These are phyloP conservation scores for Citrus australasica DNA, from an alignment of 345 rosid genomes.

Conservation along the genomic window DNA sequence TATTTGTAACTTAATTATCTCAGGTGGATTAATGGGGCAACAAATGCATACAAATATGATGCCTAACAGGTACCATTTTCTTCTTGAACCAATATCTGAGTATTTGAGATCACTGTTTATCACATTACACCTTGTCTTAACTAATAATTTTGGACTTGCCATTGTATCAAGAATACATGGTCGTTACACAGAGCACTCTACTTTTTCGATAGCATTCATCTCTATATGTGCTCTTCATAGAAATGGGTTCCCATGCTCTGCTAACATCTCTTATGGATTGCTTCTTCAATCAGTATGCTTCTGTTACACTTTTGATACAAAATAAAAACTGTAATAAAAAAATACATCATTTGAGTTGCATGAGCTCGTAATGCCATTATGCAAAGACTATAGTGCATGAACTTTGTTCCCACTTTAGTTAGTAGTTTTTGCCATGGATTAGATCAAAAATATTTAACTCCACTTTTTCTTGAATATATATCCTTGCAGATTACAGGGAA, in stretches of 20 bases:
- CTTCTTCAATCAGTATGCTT: not conserved
- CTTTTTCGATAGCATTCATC: not conserved
- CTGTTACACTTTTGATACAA: not conserved
- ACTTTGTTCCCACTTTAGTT: not conserved
- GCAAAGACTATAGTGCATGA: not conserved
- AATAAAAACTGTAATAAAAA: not conserved
- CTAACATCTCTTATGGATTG: not conserved
- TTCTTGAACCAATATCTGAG: not conserved
- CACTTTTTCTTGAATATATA: not conserved
- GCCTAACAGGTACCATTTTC: constrained; percentile 39
- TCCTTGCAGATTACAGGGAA: constrained; percentile 38
- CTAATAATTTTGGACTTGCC: not conserved
- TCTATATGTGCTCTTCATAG: not conserved
- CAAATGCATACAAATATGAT: constrained; percentile 32
- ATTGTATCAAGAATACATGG: not conserved
- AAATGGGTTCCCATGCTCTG: not conserved
- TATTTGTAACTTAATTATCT: constrained; percentile 10
- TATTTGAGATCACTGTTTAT: not conserved
- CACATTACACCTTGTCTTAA: not conserved
- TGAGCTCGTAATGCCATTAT: not conserved
- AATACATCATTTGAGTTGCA: not conserved
- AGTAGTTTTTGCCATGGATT: not conserved
- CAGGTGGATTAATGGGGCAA: constrained; percentile 47
- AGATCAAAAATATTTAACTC: not conserved
- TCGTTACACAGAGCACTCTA: not conserved